A percentile compares a stretch with the other conserved stretches of the same genome.
Evolutionary conservation across 1,284 basidiomycete species (phyloP).

Genomic region (Irpex lacteus): DNA sequence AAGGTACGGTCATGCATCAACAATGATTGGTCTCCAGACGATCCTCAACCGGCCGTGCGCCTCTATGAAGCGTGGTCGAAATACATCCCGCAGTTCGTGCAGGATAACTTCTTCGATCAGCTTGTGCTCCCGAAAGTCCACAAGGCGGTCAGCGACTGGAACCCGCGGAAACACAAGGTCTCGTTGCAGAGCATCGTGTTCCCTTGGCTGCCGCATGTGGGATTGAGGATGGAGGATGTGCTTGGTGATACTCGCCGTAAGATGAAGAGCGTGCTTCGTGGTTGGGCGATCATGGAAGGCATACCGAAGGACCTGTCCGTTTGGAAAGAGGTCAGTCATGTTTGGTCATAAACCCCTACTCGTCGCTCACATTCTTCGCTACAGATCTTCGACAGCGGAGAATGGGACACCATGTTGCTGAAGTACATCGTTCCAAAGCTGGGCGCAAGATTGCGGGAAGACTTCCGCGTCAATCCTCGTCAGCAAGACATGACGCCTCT

Average conservation of each 20-base stretch:
- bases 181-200: slow-evolving; percentile 84
- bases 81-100: slow-evolving; percentile 87
- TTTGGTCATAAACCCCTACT: slow-evolving; percentile 13
- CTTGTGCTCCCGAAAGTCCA: slow-evolving; percentile 91
- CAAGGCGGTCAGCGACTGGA: slow-evolving; percentile 85
- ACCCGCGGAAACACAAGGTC: slow-evolving; percentile 44
- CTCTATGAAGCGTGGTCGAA: slow-evolving; percentile 88
- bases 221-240: slow-evolving; percentile 74
- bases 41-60: slow-evolving; percentile 74
- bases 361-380: slow-evolving; percentile 2
- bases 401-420: slow-evolving; percentile 92
- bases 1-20: slow-evolving; percentile 89
- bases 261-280: slow-evolving; percentile 74
- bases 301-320: slow-evolving; percentile 71
- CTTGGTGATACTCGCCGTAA: slow-evolving; percentile 85
- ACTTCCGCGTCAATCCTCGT: slow-evolving; percentile 87
- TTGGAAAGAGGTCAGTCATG: slow-evolving; percentile 77
- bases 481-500: slow-evolving; percentile 86
- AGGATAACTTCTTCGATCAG: slow-evolving; percentile 95
- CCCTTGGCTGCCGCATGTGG: slow-evolving; percentile 93
- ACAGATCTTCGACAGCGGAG: slow-evolving; percentile 70
- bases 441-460: slow-evolving; percentile 72
- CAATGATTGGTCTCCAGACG: slow-evolving; percentile 85
- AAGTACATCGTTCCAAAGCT: slow-evolving; percentile 92
- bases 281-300: slow-evolving; percentile 75